Evolutionary conservation across 805 yeast species (phyloP).

Genomic region (Isabelozyma gotoi): DNA sequence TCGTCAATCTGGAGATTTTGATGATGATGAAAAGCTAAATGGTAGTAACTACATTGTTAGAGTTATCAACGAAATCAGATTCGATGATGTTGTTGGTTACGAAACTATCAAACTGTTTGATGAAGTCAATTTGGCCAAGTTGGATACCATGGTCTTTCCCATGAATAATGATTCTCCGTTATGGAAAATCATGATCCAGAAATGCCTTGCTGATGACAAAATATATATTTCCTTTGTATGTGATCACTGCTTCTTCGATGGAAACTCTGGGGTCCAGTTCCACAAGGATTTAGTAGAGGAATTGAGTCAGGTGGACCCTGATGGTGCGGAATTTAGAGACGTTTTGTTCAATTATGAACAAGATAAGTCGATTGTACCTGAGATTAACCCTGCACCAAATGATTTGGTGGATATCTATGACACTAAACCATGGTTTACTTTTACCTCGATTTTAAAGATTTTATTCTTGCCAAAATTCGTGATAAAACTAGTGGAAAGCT

Average conservation of each 20-base stretch:
- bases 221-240: slow-evolving; percentile 21
- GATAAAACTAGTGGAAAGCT: slow-evolving; percentile 1
- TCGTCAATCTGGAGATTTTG: slow-evolving; percentile 4
- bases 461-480: slow-evolving; percentile 1
- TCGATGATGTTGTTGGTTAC: slow-evolving; percentile 19
- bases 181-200: slow-evolving; percentile 19
- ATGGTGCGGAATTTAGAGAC: background rate
- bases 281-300: slow-evolving; percentile 21
- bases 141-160: slow-evolving; percentile 9
- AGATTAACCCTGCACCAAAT: slow-evolving; percentile 3
- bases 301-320: slow-evolving; percentile 7
- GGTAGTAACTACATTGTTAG: slow-evolving; percentile 12
- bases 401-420: slow-evolving; percentile 9
- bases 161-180: slow-evolving; percentile 12
- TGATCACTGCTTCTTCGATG: slow-evolving; percentile 34
- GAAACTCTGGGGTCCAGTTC: slow-evolving; percentile 27
- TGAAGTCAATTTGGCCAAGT: slow-evolving; percentile 8
- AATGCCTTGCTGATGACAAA: background rate
- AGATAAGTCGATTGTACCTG: slow-evolving; percentile 3
- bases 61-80: slow-evolving; percentile 14
- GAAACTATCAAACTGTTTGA: slow-evolving; percentile 10
- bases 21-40: slow-evolving; percentile 3
- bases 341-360: slow-evolving; percentile 7
- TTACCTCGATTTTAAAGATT: background rate
- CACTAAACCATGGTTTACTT: slow-evolving; percentile 2